These are phyloP conservation scores for Curvularia verruculosa DNA, from an alignment of 2,329 filamentous ascomycete species.

Conservation along the genomic window DNA sequence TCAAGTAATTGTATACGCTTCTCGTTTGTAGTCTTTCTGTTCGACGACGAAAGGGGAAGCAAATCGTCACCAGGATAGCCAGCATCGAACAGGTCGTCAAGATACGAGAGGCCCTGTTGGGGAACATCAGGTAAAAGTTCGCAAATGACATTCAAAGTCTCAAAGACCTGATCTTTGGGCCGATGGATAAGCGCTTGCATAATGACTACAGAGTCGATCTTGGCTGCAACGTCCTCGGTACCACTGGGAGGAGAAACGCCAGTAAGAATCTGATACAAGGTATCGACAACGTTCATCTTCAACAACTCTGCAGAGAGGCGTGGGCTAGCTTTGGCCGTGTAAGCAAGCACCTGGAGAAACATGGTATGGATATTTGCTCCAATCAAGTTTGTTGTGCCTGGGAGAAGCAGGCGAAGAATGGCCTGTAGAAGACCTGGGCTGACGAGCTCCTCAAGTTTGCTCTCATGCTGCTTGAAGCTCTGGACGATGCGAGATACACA, in stretches of 20 bases:
- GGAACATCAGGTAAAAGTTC: constrained; percentile 83
- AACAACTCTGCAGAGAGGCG: constrained; percentile 86
- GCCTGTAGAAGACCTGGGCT: constrained; percentile 85
- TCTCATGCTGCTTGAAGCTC: constrained; percentile 88
- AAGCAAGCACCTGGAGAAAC: constrained; percentile 88
- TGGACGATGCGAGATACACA: constrained; percentile 96
- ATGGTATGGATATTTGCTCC: constrained; percentile 94
- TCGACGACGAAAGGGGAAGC: constrained; percentile 51
- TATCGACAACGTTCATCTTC: constrained; percentile 97
- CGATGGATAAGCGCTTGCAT: constrained; percentile 98
- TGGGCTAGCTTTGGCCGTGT: constrained; percentile 87
- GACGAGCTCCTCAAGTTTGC: constrained; percentile 89
- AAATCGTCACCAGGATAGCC: constrained; percentile 56
- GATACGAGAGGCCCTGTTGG: constrained; percentile 58
- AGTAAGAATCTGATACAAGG: constrained; percentile 94
- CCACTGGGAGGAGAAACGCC: constrained; percentile 89
- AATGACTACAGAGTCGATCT: constrained; percentile 94
- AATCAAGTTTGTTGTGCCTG: constrained; percentile 94
- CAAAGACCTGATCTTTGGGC: constrained; percentile 92
- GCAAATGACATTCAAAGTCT: constrained; percentile 96
- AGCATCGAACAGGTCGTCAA: constrained; percentile 58
- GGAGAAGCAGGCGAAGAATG: constrained; percentile 83
- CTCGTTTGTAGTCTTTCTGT: constrained; percentile 70
- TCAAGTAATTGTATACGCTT: constrained; percentile 82
- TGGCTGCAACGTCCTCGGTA: constrained; percentile 76